Conservation (phyloP, 1,139 yeast genomes). For the Yamadazyma buinensis region DNA sequence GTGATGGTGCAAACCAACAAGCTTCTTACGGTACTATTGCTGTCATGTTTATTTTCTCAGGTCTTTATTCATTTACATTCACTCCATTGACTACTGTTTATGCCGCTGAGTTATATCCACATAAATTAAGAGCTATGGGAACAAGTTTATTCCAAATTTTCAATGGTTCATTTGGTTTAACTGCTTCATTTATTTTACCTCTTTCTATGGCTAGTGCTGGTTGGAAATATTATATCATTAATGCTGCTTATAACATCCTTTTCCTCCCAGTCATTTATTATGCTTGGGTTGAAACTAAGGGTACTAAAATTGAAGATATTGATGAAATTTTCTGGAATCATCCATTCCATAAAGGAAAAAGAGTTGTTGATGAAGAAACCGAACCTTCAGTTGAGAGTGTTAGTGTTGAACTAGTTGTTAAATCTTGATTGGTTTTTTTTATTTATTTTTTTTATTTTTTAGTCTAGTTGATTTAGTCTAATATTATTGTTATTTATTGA, state of each 20-base stretch:
- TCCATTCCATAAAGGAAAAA: slow-evolving; percentile 2
- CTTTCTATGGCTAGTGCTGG: slow-evolving; percentile 13
- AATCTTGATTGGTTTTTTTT: too few relatives aligned
- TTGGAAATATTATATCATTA: slow-evolving; percentile 14
- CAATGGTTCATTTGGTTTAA: slow-evolving; percentile 12
- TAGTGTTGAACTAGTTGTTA: too few relatives aligned
- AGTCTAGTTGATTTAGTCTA: too few relatives aligned
- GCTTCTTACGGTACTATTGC: slow-evolving; percentile 15
- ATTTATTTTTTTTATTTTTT: too few relatives aligned
- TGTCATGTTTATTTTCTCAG: slow-evolving; percentile 15
- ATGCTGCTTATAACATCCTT: slow-evolving; percentile 11
- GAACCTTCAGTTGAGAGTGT: too few relatives aligned
- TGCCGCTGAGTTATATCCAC: slow-evolving; percentile 14
- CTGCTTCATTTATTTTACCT: slow-evolving; percentile 12
- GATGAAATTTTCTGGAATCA: slow-evolving; percentile 7
- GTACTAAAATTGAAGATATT: slow-evolving; percentile 6
- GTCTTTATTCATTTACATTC: slow-evolving; percentile 13
- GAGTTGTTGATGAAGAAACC: too few relatives aligned
- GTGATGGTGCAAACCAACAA: slow-evolving; percentile 11
- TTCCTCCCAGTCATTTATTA: slow-evolving; percentile 13
- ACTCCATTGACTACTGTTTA: slow-evolving; percentile 14
- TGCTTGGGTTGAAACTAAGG: slow-evolving; percentile 16
- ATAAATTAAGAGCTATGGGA: slow-evolving; percentile 12
- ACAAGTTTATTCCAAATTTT: slow-evolving; percentile 5
- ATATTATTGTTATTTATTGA: too few relatives aligned